Base-by-base conservation (phyloP, 2,329 filamentous ascomycete genomes). In the Amauroascus verrucosus region DNA sequence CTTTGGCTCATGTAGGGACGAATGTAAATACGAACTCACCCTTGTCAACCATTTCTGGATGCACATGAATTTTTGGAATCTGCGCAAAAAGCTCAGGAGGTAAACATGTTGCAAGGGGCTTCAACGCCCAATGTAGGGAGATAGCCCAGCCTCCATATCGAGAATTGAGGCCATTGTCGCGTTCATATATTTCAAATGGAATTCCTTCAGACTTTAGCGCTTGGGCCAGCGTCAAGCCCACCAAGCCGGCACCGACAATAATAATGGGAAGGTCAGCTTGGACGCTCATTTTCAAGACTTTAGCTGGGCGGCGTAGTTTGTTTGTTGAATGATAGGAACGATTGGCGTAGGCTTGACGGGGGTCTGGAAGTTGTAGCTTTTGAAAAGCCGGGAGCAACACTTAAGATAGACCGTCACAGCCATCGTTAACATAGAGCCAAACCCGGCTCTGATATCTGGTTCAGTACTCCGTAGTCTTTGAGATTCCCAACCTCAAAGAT, bases 81-180 rank as follows among this genome's bases (percentile, higher is more conserved):
- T 71, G 41, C 22, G 53, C 49, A 30, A 48, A 9, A 8, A 56
- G 26, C 14, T 56, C 20, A 16, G 47, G 33, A 5, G 54, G 54
- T 30, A 56, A 44, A 24, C 46, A 40, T 6, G 32, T 33, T 6
- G 47, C 33, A 14, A 56, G 43, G 1, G 44, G 20, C 22, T 48
- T 41, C 13, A 56, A 18, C 13, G 46, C 78, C 80, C 80, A 84
- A 62, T 83, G 79, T 54, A 84, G 68, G 0, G 80, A 83, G 54
- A 84, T 68, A 2, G 80, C 82, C 82, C 81, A 55, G 22, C 53
- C 53, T 24, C 49, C 46, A 24, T 43, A 41, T 13, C 55, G 55
- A 6, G 46, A 20, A 14, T 37, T 24, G 14, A 41, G 35, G 28
- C 18, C 30, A 20, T 26, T 16, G 43, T 57, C 52, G 20, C 45